Percentiles rank a stretch among this genome's conserved stretches.
Conservation (phyloP, 805 yeast genomes). For the Ogataea nonfermentans region DNA sequence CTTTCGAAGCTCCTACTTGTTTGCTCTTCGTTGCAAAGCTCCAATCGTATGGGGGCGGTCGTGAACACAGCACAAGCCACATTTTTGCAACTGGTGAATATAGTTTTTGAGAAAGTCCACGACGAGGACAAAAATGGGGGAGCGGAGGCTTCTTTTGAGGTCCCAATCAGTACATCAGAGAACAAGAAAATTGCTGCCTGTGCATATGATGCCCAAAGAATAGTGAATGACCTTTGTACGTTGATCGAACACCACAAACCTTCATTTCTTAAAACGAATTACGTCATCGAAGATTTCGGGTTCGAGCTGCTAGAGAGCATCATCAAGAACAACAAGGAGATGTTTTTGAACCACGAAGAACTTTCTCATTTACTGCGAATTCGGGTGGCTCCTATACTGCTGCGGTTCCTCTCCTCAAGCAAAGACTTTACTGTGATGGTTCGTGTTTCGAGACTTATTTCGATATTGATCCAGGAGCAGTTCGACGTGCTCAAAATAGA, state of each 20-base stretch:
- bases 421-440: constrained; percentile 68
- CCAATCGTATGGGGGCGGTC: constrained; percentile 72
- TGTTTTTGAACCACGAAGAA: constrained; percentile 61
- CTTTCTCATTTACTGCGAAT: constrained; percentile 64
- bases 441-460: constrained; percentile 71
- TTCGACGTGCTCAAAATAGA: constrained; percentile 66
- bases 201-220: constrained; percentile 66
- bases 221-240: constrained; percentile 71
- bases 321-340: constrained; percentile 55
- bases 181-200: constrained; percentile 44
- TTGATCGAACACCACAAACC: constrained; percentile 60
- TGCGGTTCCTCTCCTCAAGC: constrained; percentile 58
- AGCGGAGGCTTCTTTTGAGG: constrained; percentile 30
- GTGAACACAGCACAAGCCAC: constrained; percentile 92
- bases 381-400: constrained; percentile 70
- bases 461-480: constrained; percentile 60
- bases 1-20: constrained; percentile 61
- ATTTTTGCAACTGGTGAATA: constrained; percentile 76
- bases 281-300: constrained; percentile 62
- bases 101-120: constrained; percentile 67
- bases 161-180: constrained; percentile 46
- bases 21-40: constrained; percentile 68
- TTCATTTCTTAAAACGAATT: constrained; percentile 47
- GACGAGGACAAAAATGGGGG: constrained; percentile 37
- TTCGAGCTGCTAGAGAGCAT: constrained; percentile 83